Percentiles rank a stretch among this genome's conserved stretches.
Evolutionary conservation across 768 basidiomycete genomes (phyloP).

Genomic region (Sistotremastrum suecicum): DNA sequence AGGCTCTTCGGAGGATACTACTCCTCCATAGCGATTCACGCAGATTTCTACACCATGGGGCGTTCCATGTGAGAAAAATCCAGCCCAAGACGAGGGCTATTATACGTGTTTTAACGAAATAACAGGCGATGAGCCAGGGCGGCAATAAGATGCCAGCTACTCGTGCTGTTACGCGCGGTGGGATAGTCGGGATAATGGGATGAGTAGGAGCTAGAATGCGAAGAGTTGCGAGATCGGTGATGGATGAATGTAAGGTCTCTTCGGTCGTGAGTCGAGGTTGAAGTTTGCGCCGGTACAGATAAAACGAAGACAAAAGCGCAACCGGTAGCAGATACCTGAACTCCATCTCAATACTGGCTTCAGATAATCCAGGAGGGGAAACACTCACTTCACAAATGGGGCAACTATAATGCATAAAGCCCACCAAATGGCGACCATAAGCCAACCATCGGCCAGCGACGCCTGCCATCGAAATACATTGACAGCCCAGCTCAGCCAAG

Average conservation of each 20-base stretch:
- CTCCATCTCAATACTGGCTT: background rate
- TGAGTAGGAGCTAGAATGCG: constrained; percentile 37
- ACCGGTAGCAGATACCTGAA: constrained; percentile 47
- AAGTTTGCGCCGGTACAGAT: constrained; percentile 12
- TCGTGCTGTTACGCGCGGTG: constrained; percentile 32
- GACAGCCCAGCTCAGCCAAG: constrained; percentile 24
- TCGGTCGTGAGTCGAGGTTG: constrained; percentile 21
- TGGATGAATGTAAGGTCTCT: constrained; percentile 31
- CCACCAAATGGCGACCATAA: constrained; percentile 68
- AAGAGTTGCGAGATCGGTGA: constrained; percentile 55
- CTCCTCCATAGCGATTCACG: constrained; percentile 44
- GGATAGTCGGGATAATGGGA: constrained; percentile 15
- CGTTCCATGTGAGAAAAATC: constrained; percentile 43
- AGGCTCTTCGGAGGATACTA: constrained; percentile 51
- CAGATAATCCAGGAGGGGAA: background rate
- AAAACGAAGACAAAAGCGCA: constrained; percentile 26
- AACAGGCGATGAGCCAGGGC: constrained; percentile 54
- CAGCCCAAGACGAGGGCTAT: constrained; percentile 47
- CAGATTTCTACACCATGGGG: constrained; percentile 49
- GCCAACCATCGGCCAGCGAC: constrained; percentile 45
- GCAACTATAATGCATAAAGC: constrained; percentile 49
- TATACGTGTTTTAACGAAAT: constrained; percentile 46
- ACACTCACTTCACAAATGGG: constrained; percentile 32
- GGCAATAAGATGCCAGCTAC: constrained; percentile 39
- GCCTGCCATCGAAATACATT: constrained; percentile 46